Evolutionary conservation across 2,329 filamentous ascomycete genomes (phyloP).

Genomic region (Trichothecium roseum): DNA sequence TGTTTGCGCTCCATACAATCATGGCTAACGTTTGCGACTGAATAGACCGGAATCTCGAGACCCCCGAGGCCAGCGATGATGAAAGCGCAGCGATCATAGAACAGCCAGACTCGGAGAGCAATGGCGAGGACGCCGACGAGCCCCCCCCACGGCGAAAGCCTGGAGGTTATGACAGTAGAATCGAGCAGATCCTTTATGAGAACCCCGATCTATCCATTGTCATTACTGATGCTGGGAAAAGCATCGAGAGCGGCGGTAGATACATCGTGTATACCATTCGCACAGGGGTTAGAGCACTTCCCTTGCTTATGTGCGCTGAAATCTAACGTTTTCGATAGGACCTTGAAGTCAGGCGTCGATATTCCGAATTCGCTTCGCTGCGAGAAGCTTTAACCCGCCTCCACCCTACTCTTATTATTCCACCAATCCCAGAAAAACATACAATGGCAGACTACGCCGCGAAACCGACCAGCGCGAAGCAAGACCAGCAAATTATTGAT

Average conservation of each 20-base stretch:
- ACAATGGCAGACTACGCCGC: slow-evolving; percentile 98
- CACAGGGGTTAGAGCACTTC: slow-evolving; percentile 59
- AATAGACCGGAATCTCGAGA: slow-evolving; percentile 39
- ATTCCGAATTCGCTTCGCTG: slow-evolving; percentile 92
- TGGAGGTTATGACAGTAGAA: slow-evolving; percentile 84
- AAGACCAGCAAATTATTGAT: slow-evolving; percentile 95
- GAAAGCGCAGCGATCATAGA: slow-evolving; percentile 35
- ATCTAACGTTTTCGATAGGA: slow-evolving; percentile 46
- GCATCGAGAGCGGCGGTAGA: slow-evolving; percentile 77
- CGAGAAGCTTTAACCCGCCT: slow-evolving; percentile 80
- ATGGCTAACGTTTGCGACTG: background rate
- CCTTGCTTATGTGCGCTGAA: background rate
- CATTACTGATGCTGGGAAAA: slow-evolving; percentile 94
- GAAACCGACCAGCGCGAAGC: slow-evolving; percentile 94
- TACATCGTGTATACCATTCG: slow-evolving; percentile 97
- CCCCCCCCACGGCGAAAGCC: slow-evolving; percentile 53
- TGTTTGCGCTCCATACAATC: background rate
- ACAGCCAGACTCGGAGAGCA: slow-evolving; percentile 17
- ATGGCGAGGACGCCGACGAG: slow-evolving; percentile 35
- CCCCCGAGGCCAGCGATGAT: slow-evolving; percentile 58
- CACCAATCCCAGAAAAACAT: slow-evolving; percentile 97
- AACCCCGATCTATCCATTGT: slow-evolving; percentile 81
- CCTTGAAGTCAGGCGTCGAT: slow-evolving; percentile 85
- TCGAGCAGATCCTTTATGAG: slow-evolving; percentile 96
- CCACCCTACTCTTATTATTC: slow-evolving; percentile 90